Conservation (phyloP, 106 monocot genomes). For the Dendrobium officinale region DNA sequence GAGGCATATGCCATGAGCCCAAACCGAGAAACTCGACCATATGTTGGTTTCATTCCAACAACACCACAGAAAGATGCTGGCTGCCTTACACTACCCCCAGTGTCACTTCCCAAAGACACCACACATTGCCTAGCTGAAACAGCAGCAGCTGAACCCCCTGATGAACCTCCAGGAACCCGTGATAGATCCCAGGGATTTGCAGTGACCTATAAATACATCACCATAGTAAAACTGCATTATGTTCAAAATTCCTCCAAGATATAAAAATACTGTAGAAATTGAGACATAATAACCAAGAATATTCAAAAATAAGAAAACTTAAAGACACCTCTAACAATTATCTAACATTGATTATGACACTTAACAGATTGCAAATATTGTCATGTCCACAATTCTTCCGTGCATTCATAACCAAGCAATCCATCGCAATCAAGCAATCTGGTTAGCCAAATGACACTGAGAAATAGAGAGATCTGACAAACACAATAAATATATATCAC, state of each 20-base stretch:
- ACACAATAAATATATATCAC: neutral
- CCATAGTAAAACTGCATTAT: neutral
- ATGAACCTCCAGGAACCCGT: slow-evolving; percentile 98
- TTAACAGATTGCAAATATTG: neutral
- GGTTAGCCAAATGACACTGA: neutral
- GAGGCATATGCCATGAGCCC: slow-evolving; percentile 99
- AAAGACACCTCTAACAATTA: neutral
- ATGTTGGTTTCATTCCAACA: slow-evolving; percentile 91
- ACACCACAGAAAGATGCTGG: slow-evolving; percentile 98
- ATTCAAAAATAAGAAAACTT: neutral
- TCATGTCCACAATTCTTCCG: neutral
- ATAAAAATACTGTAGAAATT: neutral
- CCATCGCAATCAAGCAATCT: neutral
- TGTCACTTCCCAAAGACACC: slow-evolving; percentile 85
- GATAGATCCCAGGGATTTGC: slow-evolving; percentile 91
- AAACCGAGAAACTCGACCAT: slow-evolving; percentile 85
- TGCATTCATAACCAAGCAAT: neutral
- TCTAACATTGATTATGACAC: neutral
- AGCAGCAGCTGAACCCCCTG: slow-evolving; percentile 91
- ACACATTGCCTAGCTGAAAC: slow-evolving; percentile 90
- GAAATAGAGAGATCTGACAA: neutral
- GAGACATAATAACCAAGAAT: neutral
- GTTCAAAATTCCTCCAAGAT: neutral
- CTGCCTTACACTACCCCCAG: slow-evolving; percentile 96
- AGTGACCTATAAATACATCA: slow-evolving; percentile 50